phyloP scores from a whole-genome alignment of 495 filamentous ascomycete genomes.

The Staphylotrichum tortipilum region DNA sequence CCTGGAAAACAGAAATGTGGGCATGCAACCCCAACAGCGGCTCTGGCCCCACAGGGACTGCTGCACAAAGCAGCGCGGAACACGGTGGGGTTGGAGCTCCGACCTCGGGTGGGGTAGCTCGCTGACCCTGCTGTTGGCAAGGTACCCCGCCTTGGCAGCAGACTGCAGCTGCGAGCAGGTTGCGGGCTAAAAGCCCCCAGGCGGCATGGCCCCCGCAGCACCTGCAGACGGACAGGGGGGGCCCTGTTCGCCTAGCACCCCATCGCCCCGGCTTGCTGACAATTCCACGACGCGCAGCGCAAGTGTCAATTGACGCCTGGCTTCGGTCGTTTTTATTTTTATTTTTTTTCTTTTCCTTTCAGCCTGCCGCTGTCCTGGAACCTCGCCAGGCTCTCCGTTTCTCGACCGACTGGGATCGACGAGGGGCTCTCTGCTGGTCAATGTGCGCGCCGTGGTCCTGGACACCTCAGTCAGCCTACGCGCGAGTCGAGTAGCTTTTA shows the following conservation, averaged over 20 bases:
- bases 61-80: too few relatives aligned
- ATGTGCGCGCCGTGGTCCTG: too few relatives aligned
- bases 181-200: neutral
- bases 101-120: slow-evolving; percentile 2
- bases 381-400: too few relatives aligned
- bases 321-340: neutral
- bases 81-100: neutral
- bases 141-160: neutral
- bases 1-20: too few relatives aligned
- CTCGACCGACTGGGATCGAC: too few relatives aligned
- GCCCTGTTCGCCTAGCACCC: slow-evolving; percentile 1
- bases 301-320: neutral
- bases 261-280: slow-evolving; percentile 9
- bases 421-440: too few relatives aligned
- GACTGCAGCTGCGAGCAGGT: neutral
- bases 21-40: too few relatives aligned
- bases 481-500: too few relatives aligned
- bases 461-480: too few relatives aligned
- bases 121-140: neutral
- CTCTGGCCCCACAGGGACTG: too few relatives aligned
- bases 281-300: slow-evolving; percentile 4
- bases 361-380: too few relatives aligned
- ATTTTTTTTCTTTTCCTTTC: neutral
- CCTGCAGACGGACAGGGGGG: slow-evolving; percentile 10
- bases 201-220: neutral